Percentiles rank a stretch among this genome's conserved stretches.
Conservation (phyloP, 2,329 filamentous ascomycete species). For the Botrytis hyacinthi region DNA sequence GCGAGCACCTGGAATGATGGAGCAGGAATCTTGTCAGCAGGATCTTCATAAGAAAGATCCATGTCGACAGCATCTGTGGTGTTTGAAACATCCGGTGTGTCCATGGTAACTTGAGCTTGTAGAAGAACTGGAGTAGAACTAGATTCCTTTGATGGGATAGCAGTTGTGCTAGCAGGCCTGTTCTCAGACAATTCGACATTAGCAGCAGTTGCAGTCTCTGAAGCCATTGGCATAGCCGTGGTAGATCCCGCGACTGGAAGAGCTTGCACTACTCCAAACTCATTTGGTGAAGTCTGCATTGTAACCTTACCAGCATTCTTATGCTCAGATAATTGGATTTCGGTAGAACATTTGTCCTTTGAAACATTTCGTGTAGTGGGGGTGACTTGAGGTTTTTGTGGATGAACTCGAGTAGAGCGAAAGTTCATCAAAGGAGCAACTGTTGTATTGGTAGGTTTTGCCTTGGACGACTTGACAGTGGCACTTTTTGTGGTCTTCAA, state of each 20-base stretch:
- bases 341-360: background rate
- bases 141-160: background rate
- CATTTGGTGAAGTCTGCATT: background rate
- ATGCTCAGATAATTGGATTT: background rate
- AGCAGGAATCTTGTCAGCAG: background rate
- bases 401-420: background rate
- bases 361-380: background rate
- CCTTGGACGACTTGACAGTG: background rate
- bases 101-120: background rate
- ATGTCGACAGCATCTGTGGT: too few relatives aligned
- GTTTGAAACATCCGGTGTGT: background rate
- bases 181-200: background rate
- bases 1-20: background rate
- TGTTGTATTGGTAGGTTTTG: background rate
- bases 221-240: background rate
- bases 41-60: background rate
- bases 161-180: too few relatives aligned
- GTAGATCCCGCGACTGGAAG: background rate
- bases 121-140: too few relatives aligned
- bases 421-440: background rate
- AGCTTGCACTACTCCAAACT: background rate
- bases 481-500: accelerated
- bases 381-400: background rate
- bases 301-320: background rate
- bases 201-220: background rate